Base-by-base conservation (phyloP, 2,329 filamentous ascomycete genomes). In the Coniochaeta hoffmannii region DNA sequence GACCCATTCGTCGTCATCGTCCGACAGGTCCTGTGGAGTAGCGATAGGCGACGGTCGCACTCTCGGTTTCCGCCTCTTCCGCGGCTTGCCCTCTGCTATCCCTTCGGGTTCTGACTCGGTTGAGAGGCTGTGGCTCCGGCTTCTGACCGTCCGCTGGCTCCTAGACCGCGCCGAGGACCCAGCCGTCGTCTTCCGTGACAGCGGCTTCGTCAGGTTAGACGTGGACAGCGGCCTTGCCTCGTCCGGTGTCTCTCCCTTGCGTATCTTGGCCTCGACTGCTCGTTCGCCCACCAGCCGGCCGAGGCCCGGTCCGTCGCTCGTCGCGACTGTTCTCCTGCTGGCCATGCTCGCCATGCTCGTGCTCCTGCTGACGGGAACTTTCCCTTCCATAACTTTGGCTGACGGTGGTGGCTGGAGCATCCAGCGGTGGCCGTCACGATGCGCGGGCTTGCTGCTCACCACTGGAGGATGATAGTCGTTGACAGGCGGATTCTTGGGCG, bases 361-460 rank as follows among this genome's bases (percentile, higher is more conserved):
- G 60, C 82, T 86, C 54, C 85, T 75, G 63, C 79, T 82, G 19
- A 87, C 85, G 30, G 83, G 82, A 34, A 89, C 82, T 68, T 92
- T 94, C 61, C 91, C 92, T 60, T 88, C 88, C 92, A 97, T 97
- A 57, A 96, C 79, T 68, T 87, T 91, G 56, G 92, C 90, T 32
- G 87, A 83, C n/a, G 92, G 92, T 1, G 91, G 90, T 2, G 92
- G 92, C 66, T 96, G 90, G 53, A 96, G 76, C 91, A 97, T 96
- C 92, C 92, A 97, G 65, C 80, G 81, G 55, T 88, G 87, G 57
- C 89, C 90, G 55, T 85, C 83, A 65, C 76, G 83, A 66, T 82
- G 85, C 35, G 77, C 79, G 14, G 86, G 88, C 56, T 82, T 87
- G 71, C 85, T 89, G 69, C 83, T 90, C 58, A 94, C 88, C 53